Evolutionary conservation across 106 monocot genomes (phyloP).

Genomic region (Iris macrosiphon): DNA sequence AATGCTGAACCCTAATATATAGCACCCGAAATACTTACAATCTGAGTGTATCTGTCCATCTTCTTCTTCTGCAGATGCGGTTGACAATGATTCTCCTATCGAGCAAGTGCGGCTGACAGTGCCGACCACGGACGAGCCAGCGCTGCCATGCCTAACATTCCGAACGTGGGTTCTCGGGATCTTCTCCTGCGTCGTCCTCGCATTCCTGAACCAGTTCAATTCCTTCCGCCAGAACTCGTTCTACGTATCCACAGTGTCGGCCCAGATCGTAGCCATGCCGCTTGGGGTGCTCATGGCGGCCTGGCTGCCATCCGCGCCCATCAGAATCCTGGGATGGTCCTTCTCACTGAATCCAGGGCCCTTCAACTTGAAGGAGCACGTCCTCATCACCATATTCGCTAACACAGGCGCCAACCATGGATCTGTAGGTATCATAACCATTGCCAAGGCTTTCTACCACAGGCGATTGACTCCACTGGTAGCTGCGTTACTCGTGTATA

Average conservation of each 20-base stretch:
- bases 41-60: too few species aligned
- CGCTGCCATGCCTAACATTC: conserved; percentile 4
- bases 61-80: conserved; percentile 5
- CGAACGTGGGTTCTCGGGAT: conserved; percentile 19
- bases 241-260: not conserved
- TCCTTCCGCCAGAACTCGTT: conserved; percentile 4
- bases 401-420: conserved; percentile 3
- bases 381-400: conserved; percentile 24
- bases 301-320: not conserved
- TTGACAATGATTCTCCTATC: conserved; percentile 11
- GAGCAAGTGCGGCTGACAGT: conserved; percentile 23
- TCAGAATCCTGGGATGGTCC: conserved; percentile 1
- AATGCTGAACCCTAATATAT: too few species aligned
- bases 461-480: not conserved
- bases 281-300: conserved; percentile 9
- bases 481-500: not conserved
- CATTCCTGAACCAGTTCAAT: conserved; percentile 19
- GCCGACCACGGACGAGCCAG: conserved; percentile 1
- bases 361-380: conserved; percentile 18
- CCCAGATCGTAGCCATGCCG: not conserved
- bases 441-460: conserved; percentile 9
- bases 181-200: conserved; percentile 4
- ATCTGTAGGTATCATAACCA: conserved; percentile 7
- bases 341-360: conserved; percentile 15
- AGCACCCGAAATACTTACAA: too few species aligned